These are phyloP conservation scores for Ustilago sp. DNA, from an alignment of 1,284 basidiomycete species.

Conservation along the genomic window DNA sequence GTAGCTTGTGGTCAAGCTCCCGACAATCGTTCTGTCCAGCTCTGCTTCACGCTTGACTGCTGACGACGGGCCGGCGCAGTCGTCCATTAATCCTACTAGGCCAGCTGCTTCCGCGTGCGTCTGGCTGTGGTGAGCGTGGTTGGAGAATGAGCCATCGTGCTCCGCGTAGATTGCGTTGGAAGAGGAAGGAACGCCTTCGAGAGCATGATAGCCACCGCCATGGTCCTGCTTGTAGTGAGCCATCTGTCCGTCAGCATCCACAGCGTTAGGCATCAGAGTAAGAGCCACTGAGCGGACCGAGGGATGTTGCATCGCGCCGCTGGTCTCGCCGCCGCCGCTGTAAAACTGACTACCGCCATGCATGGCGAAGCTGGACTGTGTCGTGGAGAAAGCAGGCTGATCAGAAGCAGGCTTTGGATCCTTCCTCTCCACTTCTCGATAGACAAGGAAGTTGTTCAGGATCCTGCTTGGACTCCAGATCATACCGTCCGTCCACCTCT, in stretches of 20 bases:
- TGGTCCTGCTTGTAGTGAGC: constrained; percentile 30
- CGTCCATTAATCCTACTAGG: constrained; percentile 33
- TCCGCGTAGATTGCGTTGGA: constrained; percentile 28
- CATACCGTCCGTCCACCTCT: constrained; percentile 97
- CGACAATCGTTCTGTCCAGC: constrained; percentile 58
- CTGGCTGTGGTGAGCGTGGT: constrained; percentile 8
- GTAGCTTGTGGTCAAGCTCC: constrained; percentile 62
- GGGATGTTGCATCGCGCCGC: constrained; percentile 8
- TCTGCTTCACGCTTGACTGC: constrained; percentile 40
- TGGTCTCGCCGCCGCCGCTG: constrained; percentile 12
- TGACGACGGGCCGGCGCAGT: constrained; percentile 10
- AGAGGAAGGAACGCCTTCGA: constrained; percentile 24
- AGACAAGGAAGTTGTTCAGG: constrained; percentile 87
- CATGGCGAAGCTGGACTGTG: constrained; percentile 28
- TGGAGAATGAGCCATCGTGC: constrained; percentile 26
- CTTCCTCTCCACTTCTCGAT: constrained; percentile 65
- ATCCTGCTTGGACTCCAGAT: constrained; percentile 91
- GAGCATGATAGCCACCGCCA: constrained; percentile 7
- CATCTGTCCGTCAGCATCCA: constrained; percentile 29
- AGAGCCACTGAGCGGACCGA: constrained; percentile 36
- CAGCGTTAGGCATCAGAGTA: constrained; percentile 30
- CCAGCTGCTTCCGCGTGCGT: constrained; percentile 45
- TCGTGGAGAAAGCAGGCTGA: constrained; percentile 33
- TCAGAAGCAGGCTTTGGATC: constrained; percentile 37
- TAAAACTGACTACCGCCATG: constrained; percentile 4